Base-by-base conservation (phyloP, 179 eudicot genomes). In the Silene coronaria region DNA sequence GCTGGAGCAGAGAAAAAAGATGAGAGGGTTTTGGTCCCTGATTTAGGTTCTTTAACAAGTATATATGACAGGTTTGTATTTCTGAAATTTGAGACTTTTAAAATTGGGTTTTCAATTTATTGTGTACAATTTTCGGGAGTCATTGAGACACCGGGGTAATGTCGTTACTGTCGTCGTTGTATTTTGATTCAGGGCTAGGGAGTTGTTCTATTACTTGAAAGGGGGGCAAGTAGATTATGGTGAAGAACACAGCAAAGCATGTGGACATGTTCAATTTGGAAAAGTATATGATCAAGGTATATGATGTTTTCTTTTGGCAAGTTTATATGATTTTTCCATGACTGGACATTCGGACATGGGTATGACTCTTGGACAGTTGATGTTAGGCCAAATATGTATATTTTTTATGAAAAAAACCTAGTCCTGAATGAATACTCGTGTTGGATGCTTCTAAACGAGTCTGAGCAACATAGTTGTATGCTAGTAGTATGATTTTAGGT, bases 1-100 rank as follows among this genome's bases (percentile, higher is more conserved):
- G 98, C 88, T 48, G 98, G 98, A 22, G 98, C 98, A 2, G 98
- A 94, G 91, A 94, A 87, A 86, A 94, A 90, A 82, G 98, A 92
- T 85, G 98, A 89, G 61, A 88, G 91, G 80, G 98, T 92, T 85
- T 80, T 94, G 42, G 98, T 94, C 76, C 97, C 98, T 13, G 98
- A 94, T 92, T 88, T 94, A 79, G 98, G 98, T 27, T 94, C 98
- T 60, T 77, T 94, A 36, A 94, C 97, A 16, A 94, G 98, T 80
- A 78, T 94, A 59, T 88, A 94, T 82, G 98, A 94, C 71, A 91
- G 98, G 98, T 92, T 8, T 58, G 83, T 26, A 6, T 51, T 70
- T 75, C 3, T 46, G 38, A 23, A 19, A 8, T 36, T 36, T 38
- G 26, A 38, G 48, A 19, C n/a, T 45, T 69, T 42, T 22, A 21